Base-by-base conservation (phyloP, 2,329 filamentous ascomycete genomes). In the Neopestalotiopsis rosae region DNA sequence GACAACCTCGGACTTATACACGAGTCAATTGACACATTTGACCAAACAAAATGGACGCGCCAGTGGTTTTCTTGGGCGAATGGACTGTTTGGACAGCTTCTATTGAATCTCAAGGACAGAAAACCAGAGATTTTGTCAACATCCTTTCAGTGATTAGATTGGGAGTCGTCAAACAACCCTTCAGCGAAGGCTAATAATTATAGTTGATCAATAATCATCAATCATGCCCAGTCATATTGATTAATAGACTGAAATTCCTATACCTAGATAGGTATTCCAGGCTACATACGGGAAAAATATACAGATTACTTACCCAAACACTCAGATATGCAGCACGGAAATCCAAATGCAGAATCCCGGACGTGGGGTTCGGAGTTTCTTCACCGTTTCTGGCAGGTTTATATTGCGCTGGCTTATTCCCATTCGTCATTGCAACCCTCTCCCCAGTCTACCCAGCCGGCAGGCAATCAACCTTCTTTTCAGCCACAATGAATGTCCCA, bases 51-150 rank as follows among this genome's bases (percentile, higher is more conserved):
- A 24, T 85, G 82, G 81, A 85, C 83, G 3, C 75, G 83, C 59
- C 81, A 81, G 64, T 85, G 84, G 83, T 96, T 97, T 76, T 92
- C 93, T 1, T 96, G 94, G 94, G 93, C 93, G n/a, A 96, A 96
- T 76, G 93, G 92, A 0, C 88, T 97, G 24, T 95, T 95, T 78
- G 92, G 93, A n/a, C 91, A 95, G 81, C 92, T 93, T 69, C 88
- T 97, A 34, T 80, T 96, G 67, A 92, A 95, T 80, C 77, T 96
- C 68, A 89, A 90, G n/a, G 84, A 86, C 70, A 84, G 92, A 77
- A 92, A 92, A 77, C 92, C 92, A 5, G 82, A 90, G 5, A 71
- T 84, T 3, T 69, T 84, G 28, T 72, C 76, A 62, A 71, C 76
- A 68, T 81, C 78, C 57, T 84, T 81, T 67, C 82, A 84, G 59